Evolutionary conservation across 768 basidiomycete genomes (phyloP), one percentile per base, ranked within the genome.

Genomic region (Gloeophyllum trabeum): DNA sequence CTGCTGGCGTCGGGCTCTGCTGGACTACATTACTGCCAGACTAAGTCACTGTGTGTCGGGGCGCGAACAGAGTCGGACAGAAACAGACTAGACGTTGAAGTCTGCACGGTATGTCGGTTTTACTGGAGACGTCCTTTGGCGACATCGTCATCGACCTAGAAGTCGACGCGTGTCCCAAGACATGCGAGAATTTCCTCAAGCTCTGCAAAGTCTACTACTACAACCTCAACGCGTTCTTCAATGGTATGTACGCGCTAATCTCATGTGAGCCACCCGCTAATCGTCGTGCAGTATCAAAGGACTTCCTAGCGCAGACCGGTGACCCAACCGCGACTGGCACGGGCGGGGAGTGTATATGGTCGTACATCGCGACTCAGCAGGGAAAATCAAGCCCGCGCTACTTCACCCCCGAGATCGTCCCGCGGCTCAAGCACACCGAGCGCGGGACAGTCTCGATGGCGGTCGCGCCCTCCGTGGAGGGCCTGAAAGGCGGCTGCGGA

Each of bases 21-120:
- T 10, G 16, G 10, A 32, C 10, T 10, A 16, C 10, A 32, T 10
- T 32, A 16, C 28, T 16, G 16, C 28, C 28, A 32, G 28, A 10
- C 28, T 32, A 10, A 16, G 28, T 16, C 10, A 16, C 28, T 32
- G 10, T 32, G 28, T 32, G 28, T n/a, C n/a, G n/a, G n/a, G n/a
- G n/a, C n/a, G n/a, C n/a, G n/a, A n/a, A n/a, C n/a, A n/a, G n/a
- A n/a, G n/a, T n/a, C n/a, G n/a, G n/a, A n/a, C n/a, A n/a, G n/a
- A n/a, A n/a, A n/a, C n/a, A n/a, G n/a, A n/a, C n/a, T n/a, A n/a
- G n/a, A n/a, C n/a, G n/a, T n/a, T n/a, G n/a, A n/a, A n/a, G n/a
- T n/a, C n/a, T n/a, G n/a, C n/a, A n/a, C n/a, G n/a, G n/a, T n/a
- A 96, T 97, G 96, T 97, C 93, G 45, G 89, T 98, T 30, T 73